Base-by-base conservation (phyloP, 306 rosid genomes). In the Corylus avellana region DNA sequence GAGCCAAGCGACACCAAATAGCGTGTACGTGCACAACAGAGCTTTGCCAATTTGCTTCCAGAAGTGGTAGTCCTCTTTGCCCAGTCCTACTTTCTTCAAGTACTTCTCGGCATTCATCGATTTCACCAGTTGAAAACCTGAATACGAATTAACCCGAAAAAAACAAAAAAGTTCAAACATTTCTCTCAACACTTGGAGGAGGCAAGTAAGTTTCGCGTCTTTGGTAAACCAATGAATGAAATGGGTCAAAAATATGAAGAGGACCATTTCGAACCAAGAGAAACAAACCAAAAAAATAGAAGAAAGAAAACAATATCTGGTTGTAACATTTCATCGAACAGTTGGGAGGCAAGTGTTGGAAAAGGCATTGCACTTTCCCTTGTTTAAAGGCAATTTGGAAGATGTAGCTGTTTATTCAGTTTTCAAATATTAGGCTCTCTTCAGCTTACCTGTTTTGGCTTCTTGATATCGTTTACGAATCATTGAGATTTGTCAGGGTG, bases 31-130 rank as follows among this genome's bases (percentile, higher is more conserved):
- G 75, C 82, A 86, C 13, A 94, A 74, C 48, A 94, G 58, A 58
- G 90, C 89, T 85, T 86, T 94, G 48, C 95, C 95, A 22, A 90
- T 72, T 74, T 83, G 97, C 79, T 91, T 88, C 84, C 89, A 91
- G 87, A 90, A 92, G 83, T 79, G 29, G 77, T 80, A 83, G 75
- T 94, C 97, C 71, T 90, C 91, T 71, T 85, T 84, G 20, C 91
- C 97, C 56, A 87, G 12, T 56, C 97, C 98, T 56, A 88, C 74
- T 76, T 87, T 89, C 49, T 82, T 86, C 86, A 94, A 71, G 81
- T 82, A 83, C 75, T 89, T 87, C 81, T 90, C 80, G 13, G 79
- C 75, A 16, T 75, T 82, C 79, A 79, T 76, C 64, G 93, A 88
- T 69, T 88, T 88, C 35, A 84, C 76, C 83, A 81, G 35, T 63